Evolutionary conservation across 306 rosid species (phyloP).

Genomic region (barrel medic (Medicago truncatula)): MtrunA17r5.0-ANR NC_053048.1:22303001-22303500

Average conservation of each 20-base stretch:
- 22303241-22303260: background rate
- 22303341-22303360: background rate
- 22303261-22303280: background rate
- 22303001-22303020: constrained; percentile 29
- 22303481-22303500: background rate
- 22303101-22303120: constrained; percentile 3
- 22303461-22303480: background rate
- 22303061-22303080: constrained; percentile 27
- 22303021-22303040: constrained; percentile 30
- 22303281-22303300: background rate
- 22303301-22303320: background rate
- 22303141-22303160: background rate
- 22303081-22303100: constrained; percentile 18
- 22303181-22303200: background rate
- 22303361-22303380: background rate
- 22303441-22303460: background rate
- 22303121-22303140: background rate
- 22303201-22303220: background rate
- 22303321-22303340: background rate
- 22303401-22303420: background rate
- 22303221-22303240: background rate
- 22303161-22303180: background rate
- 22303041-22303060: background rate
- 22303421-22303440: background rate
- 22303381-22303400: background rate